phyloP scores from a whole-genome alignment of 345 rosid genomes.

The Arabidopsis suecica region DNA sequence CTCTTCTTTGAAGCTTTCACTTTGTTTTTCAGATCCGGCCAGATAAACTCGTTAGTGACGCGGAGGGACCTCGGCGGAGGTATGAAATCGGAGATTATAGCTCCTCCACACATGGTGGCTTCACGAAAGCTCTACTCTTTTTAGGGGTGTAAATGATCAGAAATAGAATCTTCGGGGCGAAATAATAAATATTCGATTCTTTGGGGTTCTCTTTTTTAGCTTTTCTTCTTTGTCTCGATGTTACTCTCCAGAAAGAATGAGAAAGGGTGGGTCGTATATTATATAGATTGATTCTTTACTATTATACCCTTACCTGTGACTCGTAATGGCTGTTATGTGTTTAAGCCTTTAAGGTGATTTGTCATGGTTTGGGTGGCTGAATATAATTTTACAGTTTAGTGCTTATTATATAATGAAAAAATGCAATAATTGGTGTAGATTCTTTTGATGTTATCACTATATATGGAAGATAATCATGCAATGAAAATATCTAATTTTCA shows the following conservation, averaged over 20 bases:
- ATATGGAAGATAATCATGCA: conserved; percentile 19
- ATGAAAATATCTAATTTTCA: neutral
- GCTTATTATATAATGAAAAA: too few relatives aligned
- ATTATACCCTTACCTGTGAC: conserved; percentile 23
- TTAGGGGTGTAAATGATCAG: conserved; percentile 18
- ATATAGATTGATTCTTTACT: conserved; percentile 10
- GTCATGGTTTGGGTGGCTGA: neutral
- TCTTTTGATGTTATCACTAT: neutral
- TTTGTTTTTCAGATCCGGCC: conserved; percentile 74
- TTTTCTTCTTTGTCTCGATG: neutral
- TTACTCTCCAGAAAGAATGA: conserved; percentile 4
- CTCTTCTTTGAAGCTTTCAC: conserved; percentile 43
- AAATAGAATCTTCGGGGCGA: conserved; percentile 31
- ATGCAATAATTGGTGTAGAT: neutral
- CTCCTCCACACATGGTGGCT: conserved; percentile 95
- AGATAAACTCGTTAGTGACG: conserved; percentile 62
- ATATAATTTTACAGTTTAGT: conserved; percentile 3
- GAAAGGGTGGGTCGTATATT: conserved; percentile 21
- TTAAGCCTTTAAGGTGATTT: neutral
- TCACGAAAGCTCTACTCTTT: neutral
- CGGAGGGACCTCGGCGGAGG: conserved; percentile 54
- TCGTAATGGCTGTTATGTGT: neutral
- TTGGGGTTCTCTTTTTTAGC: conserved; percentile 6
- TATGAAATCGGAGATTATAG: conserved; percentile 84
- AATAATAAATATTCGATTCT: conserved; percentile 19